Percentiles rank a stretch among this genome's conserved stretches.
phyloP scores from a whole-genome alignment of 176 grass and related monocot species.

The Oryza meyeriana region DNA sequence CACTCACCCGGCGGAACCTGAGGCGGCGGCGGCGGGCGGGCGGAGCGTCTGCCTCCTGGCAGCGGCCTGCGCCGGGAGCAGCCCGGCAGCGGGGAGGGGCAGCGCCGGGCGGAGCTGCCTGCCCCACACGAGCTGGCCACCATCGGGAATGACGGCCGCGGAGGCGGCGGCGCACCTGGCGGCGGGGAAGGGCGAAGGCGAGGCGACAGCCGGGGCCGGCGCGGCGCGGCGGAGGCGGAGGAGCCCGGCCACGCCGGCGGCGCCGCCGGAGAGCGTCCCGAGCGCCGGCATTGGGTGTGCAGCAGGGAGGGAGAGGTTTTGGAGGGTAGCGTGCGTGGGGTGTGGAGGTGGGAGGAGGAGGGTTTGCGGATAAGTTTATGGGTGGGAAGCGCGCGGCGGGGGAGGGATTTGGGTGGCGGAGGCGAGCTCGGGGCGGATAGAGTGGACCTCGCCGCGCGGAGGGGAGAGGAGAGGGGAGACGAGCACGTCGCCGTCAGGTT shows the following conservation, averaged over 20 bases:
- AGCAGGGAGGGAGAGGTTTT: neutral
- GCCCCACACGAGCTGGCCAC: constrained; percentile 62
- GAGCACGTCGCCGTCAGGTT: constrained; percentile 14
- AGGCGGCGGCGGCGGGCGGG: constrained; percentile 44
- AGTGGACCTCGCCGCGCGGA: neutral
- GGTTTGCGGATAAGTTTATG: constrained; percentile 32
- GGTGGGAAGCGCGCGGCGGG: neutral
- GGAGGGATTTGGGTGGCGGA: constrained; percentile 45
- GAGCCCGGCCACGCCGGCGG: constrained; percentile 49
- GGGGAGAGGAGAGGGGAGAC: neutral
- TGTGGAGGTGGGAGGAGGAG: neutral
- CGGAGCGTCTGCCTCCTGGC: constrained; percentile 20
- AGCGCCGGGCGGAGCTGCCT: constrained; percentile 76
- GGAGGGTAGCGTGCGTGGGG: neutral
- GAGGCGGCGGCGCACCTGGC: neutral
- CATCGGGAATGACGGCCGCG: constrained; percentile 41
- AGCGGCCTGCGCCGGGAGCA: neutral
- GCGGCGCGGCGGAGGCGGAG: constrained; percentile 41
- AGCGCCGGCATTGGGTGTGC: constrained; percentile 56
- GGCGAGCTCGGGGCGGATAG: constrained; percentile 34
- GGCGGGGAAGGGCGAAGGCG: constrained; percentile 11
- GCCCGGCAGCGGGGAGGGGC: constrained; percentile 32
- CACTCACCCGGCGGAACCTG: constrained; percentile 71
- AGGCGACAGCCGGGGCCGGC: neutral
- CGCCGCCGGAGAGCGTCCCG: constrained; percentile 54